Conservation (phyloP, 495 filamentous ascomycete species). For the Penicillium silybi region DNA sequence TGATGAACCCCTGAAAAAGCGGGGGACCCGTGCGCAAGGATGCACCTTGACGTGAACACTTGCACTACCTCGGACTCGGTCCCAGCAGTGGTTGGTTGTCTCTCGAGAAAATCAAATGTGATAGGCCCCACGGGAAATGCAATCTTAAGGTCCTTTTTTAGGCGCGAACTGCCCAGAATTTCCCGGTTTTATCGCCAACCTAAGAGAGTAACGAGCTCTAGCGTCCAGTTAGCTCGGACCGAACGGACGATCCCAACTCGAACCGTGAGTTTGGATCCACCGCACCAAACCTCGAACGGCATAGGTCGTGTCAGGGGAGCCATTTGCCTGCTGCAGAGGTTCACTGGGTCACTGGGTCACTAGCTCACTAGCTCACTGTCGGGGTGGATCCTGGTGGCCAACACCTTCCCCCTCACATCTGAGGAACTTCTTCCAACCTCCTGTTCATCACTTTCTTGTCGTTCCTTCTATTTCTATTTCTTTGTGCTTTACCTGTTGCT, state of each 20-base stretch:
- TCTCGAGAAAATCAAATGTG: background rate
- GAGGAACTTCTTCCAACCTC: background rate
- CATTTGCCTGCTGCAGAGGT: constrained; percentile 6
- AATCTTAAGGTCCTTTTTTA: constrained; percentile 4
- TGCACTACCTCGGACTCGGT: background rate
- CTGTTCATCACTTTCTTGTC: background rate
- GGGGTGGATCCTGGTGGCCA: background rate
- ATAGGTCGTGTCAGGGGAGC: constrained; percentile 9
- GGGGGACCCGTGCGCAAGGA: background rate
- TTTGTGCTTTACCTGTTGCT: constrained; percentile 21
- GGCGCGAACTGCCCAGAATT: background rate
- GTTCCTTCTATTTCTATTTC: constrained; percentile 12
- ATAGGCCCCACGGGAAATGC: background rate
- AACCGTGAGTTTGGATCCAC: background rate
- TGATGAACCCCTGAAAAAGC: background rate
- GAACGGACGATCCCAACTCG: constrained; percentile 8
- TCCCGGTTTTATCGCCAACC: background rate
- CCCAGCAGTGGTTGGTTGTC: background rate
- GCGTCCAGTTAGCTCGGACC: constrained; percentile 3
- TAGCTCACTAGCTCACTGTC: too few relatives aligned
- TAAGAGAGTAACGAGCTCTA: background rate
- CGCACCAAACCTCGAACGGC: background rate
- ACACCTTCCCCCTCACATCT: background rate
- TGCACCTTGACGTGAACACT: background rate
- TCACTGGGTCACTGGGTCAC: background rate